These are phyloP conservation scores for Citrus trifoliata DNA, from an alignment of 345 rosid species.

Conservation along the genomic window DNA sequence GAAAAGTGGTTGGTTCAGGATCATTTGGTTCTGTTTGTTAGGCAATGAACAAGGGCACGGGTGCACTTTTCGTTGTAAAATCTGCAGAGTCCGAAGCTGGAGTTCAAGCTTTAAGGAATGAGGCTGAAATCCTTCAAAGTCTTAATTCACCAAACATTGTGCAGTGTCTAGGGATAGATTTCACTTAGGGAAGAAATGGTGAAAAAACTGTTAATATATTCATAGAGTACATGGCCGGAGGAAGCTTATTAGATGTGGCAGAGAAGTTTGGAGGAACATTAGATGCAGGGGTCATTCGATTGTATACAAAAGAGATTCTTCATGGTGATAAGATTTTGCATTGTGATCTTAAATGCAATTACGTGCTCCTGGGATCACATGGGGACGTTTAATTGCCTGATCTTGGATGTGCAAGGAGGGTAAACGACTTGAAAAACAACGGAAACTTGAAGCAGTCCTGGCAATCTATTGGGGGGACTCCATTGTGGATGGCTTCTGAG, in stretches of 20 bases:
- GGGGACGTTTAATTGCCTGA: conserved; percentile 39
- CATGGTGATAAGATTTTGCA: conserved; percentile 35
- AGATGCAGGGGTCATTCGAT: conserved; percentile 8
- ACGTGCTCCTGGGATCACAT: conserved; percentile 23
- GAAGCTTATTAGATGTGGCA: conserved; percentile 28
- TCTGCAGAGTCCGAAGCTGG: conserved; percentile 14
- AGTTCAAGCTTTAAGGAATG: conserved; percentile 15
- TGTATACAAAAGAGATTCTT: conserved; percentile 28
- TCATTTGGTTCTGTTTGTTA: conserved; percentile 22
- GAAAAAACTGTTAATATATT: conserved; percentile 16
- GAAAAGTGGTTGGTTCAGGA: conserved; percentile 33
- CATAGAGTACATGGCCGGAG: conserved; percentile 42
- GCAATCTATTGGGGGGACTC: conserved; percentile 26
- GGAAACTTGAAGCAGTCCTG: background rate
- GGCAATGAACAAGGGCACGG: conserved; percentile 28
- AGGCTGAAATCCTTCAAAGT: conserved; percentile 27
- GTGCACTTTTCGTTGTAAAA: conserved; percentile 31
- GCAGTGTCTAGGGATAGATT: background rate
- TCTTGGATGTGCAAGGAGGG: conserved; percentile 32
- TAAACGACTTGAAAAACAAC: background rate
- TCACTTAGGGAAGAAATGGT: background rate
- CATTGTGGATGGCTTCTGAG: conserved; percentile 47
- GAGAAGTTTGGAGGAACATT: no score
- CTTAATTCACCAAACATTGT: conserved; percentile 26
- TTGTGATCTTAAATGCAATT: conserved; percentile 40